phyloP scores from a whole-genome alignment of 208 protist species.

The Leishmania major region DNA sequence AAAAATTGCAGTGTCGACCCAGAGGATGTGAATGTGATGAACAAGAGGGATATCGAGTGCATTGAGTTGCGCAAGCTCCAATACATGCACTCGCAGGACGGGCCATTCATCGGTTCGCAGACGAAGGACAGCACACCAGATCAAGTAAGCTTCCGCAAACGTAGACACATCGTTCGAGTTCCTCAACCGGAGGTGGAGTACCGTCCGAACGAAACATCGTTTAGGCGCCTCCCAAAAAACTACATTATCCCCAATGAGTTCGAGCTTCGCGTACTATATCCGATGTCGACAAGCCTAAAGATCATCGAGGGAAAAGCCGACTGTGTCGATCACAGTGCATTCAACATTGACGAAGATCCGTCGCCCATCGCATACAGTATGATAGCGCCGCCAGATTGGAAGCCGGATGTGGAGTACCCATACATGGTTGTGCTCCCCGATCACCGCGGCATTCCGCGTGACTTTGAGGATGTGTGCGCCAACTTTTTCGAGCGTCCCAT shows the following conservation, averaged over 20 bases:
- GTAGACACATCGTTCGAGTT: constrained; percentile 68
- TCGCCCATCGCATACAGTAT: constrained; percentile 78
- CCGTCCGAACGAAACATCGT: constrained; percentile 78
- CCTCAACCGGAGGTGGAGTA: constrained; percentile 77
- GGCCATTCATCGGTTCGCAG: constrained; percentile 75
- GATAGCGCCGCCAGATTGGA: constrained; percentile 71
- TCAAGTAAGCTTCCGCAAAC: constrained; percentile 49
- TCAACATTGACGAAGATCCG: constrained; percentile 69
- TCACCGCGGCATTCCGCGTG: constrained; percentile 67
- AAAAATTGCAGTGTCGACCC: constrained; percentile 33
- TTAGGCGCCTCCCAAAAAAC: constrained; percentile 77
- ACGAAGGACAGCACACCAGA: constrained; percentile 50
- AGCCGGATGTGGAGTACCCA: constrained; percentile 57
- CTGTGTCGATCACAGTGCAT: constrained; percentile 80
- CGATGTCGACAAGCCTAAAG: constrained; percentile 66
- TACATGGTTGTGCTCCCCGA: constrained; percentile 86
- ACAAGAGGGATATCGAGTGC: constrained; percentile 41
- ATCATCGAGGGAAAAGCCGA: constrained; percentile 76
- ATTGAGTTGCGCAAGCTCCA: constrained; percentile 73
- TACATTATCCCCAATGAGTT: constrained; percentile 77
- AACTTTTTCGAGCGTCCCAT: constrained; percentile 85
- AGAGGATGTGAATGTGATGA: constrained; percentile 50
- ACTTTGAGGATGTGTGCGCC: constrained; percentile 90
- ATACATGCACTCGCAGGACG: constrained; percentile 82
- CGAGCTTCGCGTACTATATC: constrained; percentile 81